Base-by-base conservation (phyloP, 2,329 filamentous ascomycete genomes). In the Ophiocordyceps camponoti-saundersi region DNA sequence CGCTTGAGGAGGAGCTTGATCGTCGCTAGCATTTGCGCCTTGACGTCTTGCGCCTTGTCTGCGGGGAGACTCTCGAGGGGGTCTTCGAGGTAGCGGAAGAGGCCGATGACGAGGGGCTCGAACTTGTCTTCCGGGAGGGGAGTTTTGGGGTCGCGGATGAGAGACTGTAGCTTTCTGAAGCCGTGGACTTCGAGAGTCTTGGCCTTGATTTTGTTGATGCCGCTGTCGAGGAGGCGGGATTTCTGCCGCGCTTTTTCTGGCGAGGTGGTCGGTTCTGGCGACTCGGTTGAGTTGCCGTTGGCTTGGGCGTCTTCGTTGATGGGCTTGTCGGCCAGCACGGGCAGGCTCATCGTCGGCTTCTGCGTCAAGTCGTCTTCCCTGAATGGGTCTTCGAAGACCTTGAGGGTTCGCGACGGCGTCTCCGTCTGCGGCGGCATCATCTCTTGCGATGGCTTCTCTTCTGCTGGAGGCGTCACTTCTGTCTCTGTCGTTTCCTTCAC, bases 171-270 rank as follows among this genome's bases (percentile, higher is more conserved):
- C 56, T 85, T 84, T 46, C 84, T 77, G 69, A 89, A 87, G 48
- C 84, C 84, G 57, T 88, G 83, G 3, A 85, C 82, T 57, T 89
- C 85, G n/a, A 90, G 73, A 1, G 77, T 77, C 55, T 78, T 77
- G 29, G 75, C 71, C 53, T 79, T 79, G 53, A 89, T 80, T 52
- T 84, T 82, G 46, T 78, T 69, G 53, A 89, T 84, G 45, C 82
- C 85, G 54, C 83, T 88, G 30, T 81, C 76, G 6, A 90, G 70
- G 22, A 89, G 67, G 42, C 80, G 75, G 8, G 66, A 63, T 54
- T 71, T 77, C 52, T 80, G 76, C 44, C 71, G 72, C 5, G 64
- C 56, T 55, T 75, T 78, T 11, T 80, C 77, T 22, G 58, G 56
- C 3, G 58, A 57, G 32, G 55, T 56, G 32, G 47, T 53, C 34